phyloP scores from a whole-genome alignment of 495 filamentous ascomycete species.

The Penicillium crystallinum region DNA sequence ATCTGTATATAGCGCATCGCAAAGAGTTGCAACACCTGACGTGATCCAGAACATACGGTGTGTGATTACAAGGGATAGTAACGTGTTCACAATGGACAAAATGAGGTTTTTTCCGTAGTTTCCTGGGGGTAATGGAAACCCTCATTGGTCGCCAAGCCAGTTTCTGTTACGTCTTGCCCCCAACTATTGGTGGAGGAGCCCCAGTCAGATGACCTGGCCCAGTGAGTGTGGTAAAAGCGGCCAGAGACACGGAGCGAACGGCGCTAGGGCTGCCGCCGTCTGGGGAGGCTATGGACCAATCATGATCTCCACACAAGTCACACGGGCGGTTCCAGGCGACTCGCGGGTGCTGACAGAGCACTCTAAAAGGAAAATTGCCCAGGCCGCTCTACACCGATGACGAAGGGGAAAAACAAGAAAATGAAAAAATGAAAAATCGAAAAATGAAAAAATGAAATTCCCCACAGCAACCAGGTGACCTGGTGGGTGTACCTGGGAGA shows the following conservation, averaged over 20 bases:
- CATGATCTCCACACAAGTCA: not conserved
- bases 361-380: not conserved
- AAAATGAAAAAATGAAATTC: constrained; percentile 7
- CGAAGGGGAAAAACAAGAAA: constrained; percentile 18
- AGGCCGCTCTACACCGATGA: constrained; percentile 15
- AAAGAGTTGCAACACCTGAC: not conserved
- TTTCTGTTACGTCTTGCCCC: constrained; percentile 42
- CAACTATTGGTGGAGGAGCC: constrained; percentile 7
- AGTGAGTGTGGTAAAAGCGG: constrained; percentile 5
- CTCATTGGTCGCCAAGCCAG: constrained; percentile 24
- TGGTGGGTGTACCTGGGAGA: constrained; percentile 27
- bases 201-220: constrained; percentile 8
- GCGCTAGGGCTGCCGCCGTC: not conserved
- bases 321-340: not conserved
- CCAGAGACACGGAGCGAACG: not conserved
- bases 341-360: constrained; percentile 11
- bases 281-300: not conserved
- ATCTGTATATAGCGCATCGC: no score
- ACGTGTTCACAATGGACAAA: constrained; percentile 9
- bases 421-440: constrained; percentile 9
- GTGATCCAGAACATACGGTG: constrained; percentile 1
- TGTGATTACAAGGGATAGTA: not conserved
- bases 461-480: constrained; percentile 22
- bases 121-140: constrained; percentile 24
- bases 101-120: constrained; percentile 19